These are phyloP conservation scores for Sporisorium scitamineum DNA, from an alignment of 1,284 basidiomycete genomes.

Conservation along the genomic window DNA sequence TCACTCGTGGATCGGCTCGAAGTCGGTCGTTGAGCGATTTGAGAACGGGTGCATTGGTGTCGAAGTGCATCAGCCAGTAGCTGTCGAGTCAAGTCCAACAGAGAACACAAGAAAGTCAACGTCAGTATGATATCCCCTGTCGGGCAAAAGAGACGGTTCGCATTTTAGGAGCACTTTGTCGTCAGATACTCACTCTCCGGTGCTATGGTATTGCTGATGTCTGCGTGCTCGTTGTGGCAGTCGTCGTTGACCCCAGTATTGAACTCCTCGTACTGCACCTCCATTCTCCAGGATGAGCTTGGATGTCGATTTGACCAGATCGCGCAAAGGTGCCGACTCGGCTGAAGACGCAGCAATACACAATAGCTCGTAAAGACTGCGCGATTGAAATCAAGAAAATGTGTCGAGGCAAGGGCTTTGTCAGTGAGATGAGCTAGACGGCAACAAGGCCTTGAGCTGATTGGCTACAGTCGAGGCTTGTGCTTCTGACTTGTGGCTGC, in stretches of 20 bases:
- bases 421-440: not conserved
- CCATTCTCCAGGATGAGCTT: constrained; percentile 80
- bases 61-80: constrained; percentile 90
- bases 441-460: not conserved
- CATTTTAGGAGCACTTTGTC: not conserved
- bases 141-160: not conserved
- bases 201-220: constrained; percentile 75
- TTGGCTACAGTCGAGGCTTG: not conserved
- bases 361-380: constrained; percentile 68
- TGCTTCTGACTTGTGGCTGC: not conserved
- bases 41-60: constrained; percentile 81
- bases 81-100: constrained; percentile 71
- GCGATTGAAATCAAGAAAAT: not conserved
- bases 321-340: constrained; percentile 76
- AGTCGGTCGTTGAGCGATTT: constrained; percentile 77
- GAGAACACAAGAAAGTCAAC: not conserved
- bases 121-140: not conserved
- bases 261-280: constrained; percentile 82
- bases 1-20: constrained; percentile 81
- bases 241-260: constrained; percentile 79
- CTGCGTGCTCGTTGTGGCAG: constrained; percentile 82
- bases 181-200: constrained; percentile 80
- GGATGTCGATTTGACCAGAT: constrained; percentile 80
- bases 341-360: constrained; percentile 65
- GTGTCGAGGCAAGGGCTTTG: not conserved